These are phyloP conservation scores for Curvularia hawaiiensis DNA, from an alignment of 2,329 filamentous ascomycete species.

Conservation along the genomic window DNA sequence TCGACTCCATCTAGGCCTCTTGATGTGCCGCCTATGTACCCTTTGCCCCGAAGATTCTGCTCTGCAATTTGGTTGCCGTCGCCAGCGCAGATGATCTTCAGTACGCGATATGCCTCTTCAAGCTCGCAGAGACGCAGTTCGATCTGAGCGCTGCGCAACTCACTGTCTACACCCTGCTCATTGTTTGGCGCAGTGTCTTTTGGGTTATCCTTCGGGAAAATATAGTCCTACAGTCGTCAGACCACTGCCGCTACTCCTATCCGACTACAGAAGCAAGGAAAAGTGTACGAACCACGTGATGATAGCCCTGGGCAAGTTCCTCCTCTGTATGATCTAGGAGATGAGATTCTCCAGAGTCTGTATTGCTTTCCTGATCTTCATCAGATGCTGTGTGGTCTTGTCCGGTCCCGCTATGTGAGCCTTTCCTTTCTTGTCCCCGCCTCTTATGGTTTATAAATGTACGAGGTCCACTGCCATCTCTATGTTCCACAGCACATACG, in stretches of 20 bases:
- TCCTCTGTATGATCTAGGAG: slow-evolving; percentile 47
- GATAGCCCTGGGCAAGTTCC: slow-evolving; percentile 49
- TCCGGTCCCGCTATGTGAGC: slow-evolving; percentile 24
- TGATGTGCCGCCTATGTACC: slow-evolving; percentile 64
- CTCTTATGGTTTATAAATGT: slow-evolving; percentile 64
- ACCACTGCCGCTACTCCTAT: not conserved
- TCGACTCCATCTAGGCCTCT: slow-evolving; percentile 61
- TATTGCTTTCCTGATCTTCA: slow-evolving; percentile 15
- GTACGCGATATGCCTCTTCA: slow-evolving; percentile 64
- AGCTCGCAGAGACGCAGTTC: slow-evolving; percentile 68
- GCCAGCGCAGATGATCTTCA: slow-evolving; percentile 62
- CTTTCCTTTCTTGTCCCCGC: slow-evolving; percentile 25
- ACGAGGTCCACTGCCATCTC: slow-evolving; percentile 67
- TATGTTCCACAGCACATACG: slow-evolving; percentile 68
- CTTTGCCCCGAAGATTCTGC: slow-evolving; percentile 62
- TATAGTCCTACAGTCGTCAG: slow-evolving; percentile 55
- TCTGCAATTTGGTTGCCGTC: slow-evolving; percentile 57
- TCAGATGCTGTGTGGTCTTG: slow-evolving; percentile 10
- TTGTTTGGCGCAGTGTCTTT: slow-evolving; percentile 59
- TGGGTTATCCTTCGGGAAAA: slow-evolving; percentile 63
- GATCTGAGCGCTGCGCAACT: slow-evolving; percentile 66
- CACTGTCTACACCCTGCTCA: slow-evolving; percentile 63
- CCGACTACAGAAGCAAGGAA: not conserved
- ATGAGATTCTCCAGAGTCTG: slow-evolving; percentile 34
- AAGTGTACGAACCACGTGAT: slow-evolving; percentile 51